Percentiles rank a stretch among this genome's conserved stretches.
Conservation (phyloP, 495 filamentous ascomycete genomes). For the Xylaria sp. region DNA sequence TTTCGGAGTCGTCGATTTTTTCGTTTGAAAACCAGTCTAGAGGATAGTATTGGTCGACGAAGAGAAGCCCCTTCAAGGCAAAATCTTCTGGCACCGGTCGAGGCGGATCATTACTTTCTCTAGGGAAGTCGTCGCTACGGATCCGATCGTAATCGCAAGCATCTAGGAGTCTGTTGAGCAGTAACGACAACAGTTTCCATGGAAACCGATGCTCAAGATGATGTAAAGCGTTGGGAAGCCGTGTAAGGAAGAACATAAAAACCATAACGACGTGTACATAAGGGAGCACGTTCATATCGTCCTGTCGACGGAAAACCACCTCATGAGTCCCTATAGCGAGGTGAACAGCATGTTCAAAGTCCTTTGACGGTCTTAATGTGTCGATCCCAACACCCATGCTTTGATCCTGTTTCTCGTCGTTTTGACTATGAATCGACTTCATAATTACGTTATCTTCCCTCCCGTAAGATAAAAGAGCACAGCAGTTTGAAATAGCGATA, state of each 20-base stretch:
- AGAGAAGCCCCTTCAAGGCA: slow-evolving; percentile 76
- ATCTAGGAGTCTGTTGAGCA: slow-evolving; percentile 69
- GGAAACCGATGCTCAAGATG: slow-evolving; percentile 60
- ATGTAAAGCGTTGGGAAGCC: slow-evolving; percentile 57
- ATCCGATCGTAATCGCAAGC: slow-evolving; percentile 50
- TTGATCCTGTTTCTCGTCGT: slow-evolving; percentile 29
- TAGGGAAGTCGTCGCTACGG: slow-evolving; percentile 60
- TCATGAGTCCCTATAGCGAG: slow-evolving; percentile 45
- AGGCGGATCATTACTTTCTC: slow-evolving; percentile 54
- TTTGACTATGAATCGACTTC: slow-evolving; percentile 36
- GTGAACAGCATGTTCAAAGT: slow-evolving; percentile 38
- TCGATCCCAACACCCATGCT: neutral
- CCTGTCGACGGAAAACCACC: slow-evolving; percentile 64
- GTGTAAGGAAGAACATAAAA: slow-evolving; percentile 69
- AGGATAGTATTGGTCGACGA: slow-evolving; percentile 73
- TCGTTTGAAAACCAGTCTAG: slow-evolving; percentile 71
- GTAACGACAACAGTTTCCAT: slow-evolving; percentile 67
- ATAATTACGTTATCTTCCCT: slow-evolving; percentile 46
- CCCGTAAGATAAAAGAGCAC: slow-evolving; percentile 50
- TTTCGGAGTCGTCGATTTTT: slow-evolving; percentile 78
- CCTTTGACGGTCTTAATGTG: slow-evolving; percentile 27
- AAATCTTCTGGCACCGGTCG: slow-evolving; percentile 87
- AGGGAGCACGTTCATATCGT: slow-evolving; percentile 70
- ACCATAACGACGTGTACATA: slow-evolving; percentile 72
- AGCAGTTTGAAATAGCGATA: slow-evolving; percentile 55